These are phyloP conservation scores for Vigna angularis DNA, from an alignment of 306 rosid species.

Conservation along the genomic window DNA sequence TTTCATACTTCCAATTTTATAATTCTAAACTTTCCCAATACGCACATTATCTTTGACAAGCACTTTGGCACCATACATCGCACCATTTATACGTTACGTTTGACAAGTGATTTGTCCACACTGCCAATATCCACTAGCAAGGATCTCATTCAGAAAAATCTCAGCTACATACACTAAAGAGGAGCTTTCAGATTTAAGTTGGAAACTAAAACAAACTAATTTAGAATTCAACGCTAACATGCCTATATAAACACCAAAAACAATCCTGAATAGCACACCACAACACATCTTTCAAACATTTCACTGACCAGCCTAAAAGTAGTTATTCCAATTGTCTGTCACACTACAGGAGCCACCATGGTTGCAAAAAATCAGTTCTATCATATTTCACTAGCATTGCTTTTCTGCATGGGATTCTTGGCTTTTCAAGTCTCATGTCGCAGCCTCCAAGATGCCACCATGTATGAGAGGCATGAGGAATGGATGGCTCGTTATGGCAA, in stretches of 20 bases:
- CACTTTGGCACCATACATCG: too few relatives aligned
- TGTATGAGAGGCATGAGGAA: slow-evolving; percentile 43
- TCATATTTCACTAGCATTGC: slow-evolving; percentile 29
- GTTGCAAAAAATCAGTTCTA: slow-evolving; percentile 7
- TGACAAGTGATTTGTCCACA: not conserved
- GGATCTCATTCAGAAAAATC: not conserved
- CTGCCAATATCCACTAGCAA: too few relatives aligned
- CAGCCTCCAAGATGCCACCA: slow-evolving; percentile 48
- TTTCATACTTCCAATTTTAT: not conserved
- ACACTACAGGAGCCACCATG: slow-evolving; percentile 33
- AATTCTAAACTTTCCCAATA: not conserved
- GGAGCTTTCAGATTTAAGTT: not conserved
- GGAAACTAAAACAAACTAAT: not conserved
- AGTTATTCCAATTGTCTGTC: not conserved
- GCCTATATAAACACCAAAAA: slow-evolving; percentile 3
- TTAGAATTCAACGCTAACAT: slow-evolving; percentile 6
- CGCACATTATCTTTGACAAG: not conserved
- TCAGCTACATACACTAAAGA: slow-evolving; percentile 32
- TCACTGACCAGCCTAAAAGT: not conserved
- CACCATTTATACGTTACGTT: too few relatives aligned
- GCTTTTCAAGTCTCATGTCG: slow-evolving; percentile 44
- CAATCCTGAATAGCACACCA: not conserved
- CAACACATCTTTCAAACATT: not conserved
- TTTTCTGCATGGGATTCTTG: slow-evolving; percentile 47
- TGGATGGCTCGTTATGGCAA: slow-evolving; percentile 45